Percentiles rank a stretch among this genome's conserved stretches.
phyloP scores from a whole-genome alignment of 768 basidiomycete genomes.

The Amanita exitialis region DNA sequence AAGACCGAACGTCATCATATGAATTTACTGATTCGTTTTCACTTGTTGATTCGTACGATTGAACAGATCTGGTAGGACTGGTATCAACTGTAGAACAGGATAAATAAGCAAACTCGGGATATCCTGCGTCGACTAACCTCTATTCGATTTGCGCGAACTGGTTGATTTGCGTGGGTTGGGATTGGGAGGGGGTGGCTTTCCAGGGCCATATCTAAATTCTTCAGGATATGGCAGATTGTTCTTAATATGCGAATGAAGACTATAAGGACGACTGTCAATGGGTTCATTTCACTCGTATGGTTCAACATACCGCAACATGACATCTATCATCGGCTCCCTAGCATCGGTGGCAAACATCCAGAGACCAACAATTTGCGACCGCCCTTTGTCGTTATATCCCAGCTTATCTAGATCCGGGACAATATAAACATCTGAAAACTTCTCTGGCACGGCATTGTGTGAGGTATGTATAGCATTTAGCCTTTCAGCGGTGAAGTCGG shows the following conservation, averaged over 20 bases:
- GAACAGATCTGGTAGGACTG: slow-evolving; percentile 1
- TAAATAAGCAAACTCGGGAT: neutral
- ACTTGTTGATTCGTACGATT: slow-evolving; percentile 1
- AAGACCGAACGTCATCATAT: neutral
- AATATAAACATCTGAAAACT: slow-evolving; percentile 41
- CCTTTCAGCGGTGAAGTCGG: slow-evolving; percentile 50
- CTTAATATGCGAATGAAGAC: slow-evolving; percentile 59
- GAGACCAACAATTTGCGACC: slow-evolving; percentile 50
- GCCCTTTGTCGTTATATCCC: slow-evolving; percentile 42
- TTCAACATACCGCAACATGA: slow-evolving; percentile 48
- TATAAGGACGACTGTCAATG: slow-evolving; percentile 14
- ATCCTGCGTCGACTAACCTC: neutral
- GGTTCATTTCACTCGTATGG: slow-evolving; percentile 6
- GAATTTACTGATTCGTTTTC: neutral
- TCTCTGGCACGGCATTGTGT: slow-evolving; percentile 19
- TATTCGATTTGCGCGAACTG: slow-evolving; percentile 12
- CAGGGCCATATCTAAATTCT: slow-evolving; percentile 59
- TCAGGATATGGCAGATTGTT: slow-evolving; percentile 62
- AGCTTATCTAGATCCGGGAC: slow-evolving; percentile 34
- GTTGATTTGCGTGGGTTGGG: slow-evolving; percentile 20
- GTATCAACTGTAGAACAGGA: neutral
- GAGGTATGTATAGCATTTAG: slow-evolving; percentile 26
- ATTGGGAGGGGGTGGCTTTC: slow-evolving; percentile 53
- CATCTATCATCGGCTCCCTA: slow-evolving; percentile 62
- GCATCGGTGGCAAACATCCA: slow-evolving; percentile 69